Conservation (phyloP, 805 yeast genomes). For the Teunomyces funiuensis region DNA sequence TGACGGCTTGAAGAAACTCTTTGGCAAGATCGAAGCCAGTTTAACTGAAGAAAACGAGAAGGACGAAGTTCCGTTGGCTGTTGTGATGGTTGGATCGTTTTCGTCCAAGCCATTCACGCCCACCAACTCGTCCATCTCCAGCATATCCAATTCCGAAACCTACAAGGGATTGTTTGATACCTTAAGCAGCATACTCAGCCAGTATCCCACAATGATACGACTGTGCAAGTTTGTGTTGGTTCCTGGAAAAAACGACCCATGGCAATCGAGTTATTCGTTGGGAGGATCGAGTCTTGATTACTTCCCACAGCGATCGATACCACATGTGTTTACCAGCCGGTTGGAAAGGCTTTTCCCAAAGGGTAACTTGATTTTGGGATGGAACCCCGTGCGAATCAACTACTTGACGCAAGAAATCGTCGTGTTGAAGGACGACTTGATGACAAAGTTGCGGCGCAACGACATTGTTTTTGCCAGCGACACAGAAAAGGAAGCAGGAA, state of each 20-base stretch:
- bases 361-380: slow-evolving; percentile 37
- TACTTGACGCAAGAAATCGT: slow-evolving; percentile 85
- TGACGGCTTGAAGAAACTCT: slow-evolving; percentile 65
- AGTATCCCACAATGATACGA: slow-evolving; percentile 53
- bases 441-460: slow-evolving; percentile 68
- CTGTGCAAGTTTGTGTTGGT: slow-evolving; percentile 64
- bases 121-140: slow-evolving; percentile 48
- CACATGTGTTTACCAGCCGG: slow-evolving; percentile 68
- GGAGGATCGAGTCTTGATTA: slow-evolving; percentile 44
- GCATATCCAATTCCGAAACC: slow-evolving; percentile 50
- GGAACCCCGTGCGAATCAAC: slow-evolving; percentile 77
- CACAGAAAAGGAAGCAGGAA: slow-evolving; percentile 25
- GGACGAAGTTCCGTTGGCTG: slow-evolving; percentile 53
- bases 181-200: slow-evolving; percentile 62
- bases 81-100: slow-evolving; percentile 85
- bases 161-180: slow-evolving; percentile 73
- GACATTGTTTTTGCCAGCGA: slow-evolving; percentile 55
- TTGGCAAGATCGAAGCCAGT: slow-evolving; percentile 47
- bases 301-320: slow-evolving; percentile 69
- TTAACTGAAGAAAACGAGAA: slow-evolving; percentile 41
- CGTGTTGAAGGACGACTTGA: slow-evolving; percentile 69
- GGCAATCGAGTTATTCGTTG: slow-evolving; percentile 72
- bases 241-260: slow-evolving; percentile 93
- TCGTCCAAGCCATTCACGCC: slow-evolving; percentile 62
- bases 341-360: slow-evolving; percentile 53